These are phyloP conservation scores for Tetradesmus lagerheimii DNA, from an alignment of 139 green algal genomes.

Conservation along the genomic window DNA sequence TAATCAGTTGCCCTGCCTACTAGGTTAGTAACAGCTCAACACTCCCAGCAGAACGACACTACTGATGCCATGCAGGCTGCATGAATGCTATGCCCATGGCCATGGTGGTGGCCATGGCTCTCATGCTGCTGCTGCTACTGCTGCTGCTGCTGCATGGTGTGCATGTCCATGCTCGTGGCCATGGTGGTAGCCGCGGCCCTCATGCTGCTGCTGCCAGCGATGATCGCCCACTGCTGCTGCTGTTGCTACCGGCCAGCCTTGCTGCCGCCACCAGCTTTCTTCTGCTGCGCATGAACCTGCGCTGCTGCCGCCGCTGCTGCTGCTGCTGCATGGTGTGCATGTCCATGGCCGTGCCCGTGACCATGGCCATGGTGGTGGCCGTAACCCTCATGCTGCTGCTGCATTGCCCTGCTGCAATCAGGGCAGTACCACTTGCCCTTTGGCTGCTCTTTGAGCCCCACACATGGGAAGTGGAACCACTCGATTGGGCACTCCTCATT, in stretches of 20 bases:
- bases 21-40: too few relatives aligned
- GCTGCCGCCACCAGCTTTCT: not conserved
- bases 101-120: too few relatives aligned
- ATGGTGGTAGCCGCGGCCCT: too few relatives aligned
- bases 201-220: not conserved
- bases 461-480: slow-evolving; percentile 94
- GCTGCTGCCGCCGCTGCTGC: not conserved
- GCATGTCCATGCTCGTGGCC: too few relatives aligned
- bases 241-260: not conserved
- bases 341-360: not conserved
- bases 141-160: not conserved
- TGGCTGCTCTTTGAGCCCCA: slow-evolving; percentile 75
- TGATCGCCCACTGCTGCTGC: not conserved
- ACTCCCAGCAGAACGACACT: too few relatives aligned
- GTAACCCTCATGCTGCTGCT: not conserved
- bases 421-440: slow-evolving; percentile 76
- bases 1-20: too few relatives aligned
- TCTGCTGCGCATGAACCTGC: not conserved
- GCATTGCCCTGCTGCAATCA: slow-evolving; percentile 52
- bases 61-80: too few relatives aligned
- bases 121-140: not conserved
- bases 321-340: not conserved
- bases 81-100: too few relatives aligned
- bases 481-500: slow-evolving; percentile 90
- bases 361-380: not conserved